phyloP scores from a whole-genome alignment of 2,329 filamentous ascomycete genomes.

The Pestalotiopsis sp. region DNA sequence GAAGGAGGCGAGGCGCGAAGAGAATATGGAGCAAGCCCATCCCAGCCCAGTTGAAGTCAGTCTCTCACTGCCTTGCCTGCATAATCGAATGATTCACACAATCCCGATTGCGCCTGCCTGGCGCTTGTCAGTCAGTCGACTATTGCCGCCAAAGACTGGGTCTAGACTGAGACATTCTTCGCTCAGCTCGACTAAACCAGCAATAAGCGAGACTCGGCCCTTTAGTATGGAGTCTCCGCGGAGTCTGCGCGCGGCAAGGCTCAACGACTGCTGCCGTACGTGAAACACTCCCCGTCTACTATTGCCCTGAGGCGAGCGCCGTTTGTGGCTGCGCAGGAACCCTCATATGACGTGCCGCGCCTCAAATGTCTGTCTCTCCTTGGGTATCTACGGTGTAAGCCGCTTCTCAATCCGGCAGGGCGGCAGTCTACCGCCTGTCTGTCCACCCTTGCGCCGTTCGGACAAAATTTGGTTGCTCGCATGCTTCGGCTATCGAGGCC shows the following conservation, averaged over 20 bases:
- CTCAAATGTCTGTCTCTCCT: not conserved
- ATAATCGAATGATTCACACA: not conserved
- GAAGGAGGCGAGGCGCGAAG: not conserved
- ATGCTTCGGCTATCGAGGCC: not conserved
- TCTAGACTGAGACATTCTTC: slow-evolving; percentile 8
- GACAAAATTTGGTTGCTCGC: not conserved
- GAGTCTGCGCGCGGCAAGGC: not conserved
- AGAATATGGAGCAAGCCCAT: not conserved
- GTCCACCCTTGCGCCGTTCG: not conserved
- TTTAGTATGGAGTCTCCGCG: not conserved
- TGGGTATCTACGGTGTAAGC: not conserved
- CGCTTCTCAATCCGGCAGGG: not conserved
- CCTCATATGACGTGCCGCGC: not conserved
- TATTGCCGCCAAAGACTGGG: slow-evolving; percentile 9
- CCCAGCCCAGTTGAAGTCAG: not conserved
- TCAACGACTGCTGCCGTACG: slow-evolving; percentile 13
- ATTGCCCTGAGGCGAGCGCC: not conserved
- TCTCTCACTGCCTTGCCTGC: not conserved
- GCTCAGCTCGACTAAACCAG: slow-evolving; percentile 2
- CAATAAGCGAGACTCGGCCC: not conserved
- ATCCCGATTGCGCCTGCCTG: not conserved
- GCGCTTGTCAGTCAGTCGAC: not conserved
- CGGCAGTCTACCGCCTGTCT: not conserved
- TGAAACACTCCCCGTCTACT: slow-evolving; percentile 19
- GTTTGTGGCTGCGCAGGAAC: not conserved